Percentiles rank a stretch among this genome's conserved stretches.
These are phyloP conservation scores for Chytridiales sp. DNA, from an alignment of 371 early-diverging fungal genomes.

Conservation along the genomic window DNA sequence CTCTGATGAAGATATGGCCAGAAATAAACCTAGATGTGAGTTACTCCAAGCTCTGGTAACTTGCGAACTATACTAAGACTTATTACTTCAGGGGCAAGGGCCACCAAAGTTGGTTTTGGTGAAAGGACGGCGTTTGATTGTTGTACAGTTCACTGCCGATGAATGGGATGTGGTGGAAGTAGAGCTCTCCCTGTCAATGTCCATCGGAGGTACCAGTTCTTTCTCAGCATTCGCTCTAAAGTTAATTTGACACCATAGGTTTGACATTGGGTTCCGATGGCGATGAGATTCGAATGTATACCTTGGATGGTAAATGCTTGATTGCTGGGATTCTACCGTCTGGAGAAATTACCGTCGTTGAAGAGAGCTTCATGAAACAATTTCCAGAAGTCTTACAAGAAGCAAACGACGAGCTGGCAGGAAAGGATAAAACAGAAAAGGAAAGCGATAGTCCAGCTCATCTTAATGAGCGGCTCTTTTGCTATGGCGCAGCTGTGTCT, in stretches of 20 bases:
- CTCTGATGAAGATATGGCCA: too few relatives aligned
- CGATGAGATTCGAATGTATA: slow-evolving; percentile 18
- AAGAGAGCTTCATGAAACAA: background rate
- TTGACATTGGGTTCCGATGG: slow-evolving; percentile 9
- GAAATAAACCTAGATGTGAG: too few relatives aligned
- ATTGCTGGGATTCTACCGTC: background rate
- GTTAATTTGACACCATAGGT: background rate
- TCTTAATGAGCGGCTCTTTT: background rate
- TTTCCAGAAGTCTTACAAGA: background rate
- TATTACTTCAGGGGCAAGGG: slow-evolving; percentile 4
- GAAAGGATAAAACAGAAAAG: background rate
- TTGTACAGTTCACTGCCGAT: background rate
- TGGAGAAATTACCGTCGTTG: background rate
- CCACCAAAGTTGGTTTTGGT: background rate
- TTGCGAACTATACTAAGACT: too few relatives aligned
- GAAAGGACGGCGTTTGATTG: background rate
- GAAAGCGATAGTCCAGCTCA: background rate
- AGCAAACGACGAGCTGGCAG: background rate
- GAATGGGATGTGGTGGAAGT: background rate
- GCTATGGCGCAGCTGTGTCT: slow-evolving; percentile 10
- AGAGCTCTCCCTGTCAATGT: slow-evolving; percentile 3
- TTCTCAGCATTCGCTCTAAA: too few relatives aligned
- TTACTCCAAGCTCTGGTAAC: too few relatives aligned
- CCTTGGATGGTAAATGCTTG: slow-evolving; percentile 8
- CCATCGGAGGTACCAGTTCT: slow-evolving; percentile 17